Evolutionary conservation across 2,329 filamentous ascomycete genomes (phyloP).

Genomic region (Neofusicoccum kwambonambiense): DNA sequence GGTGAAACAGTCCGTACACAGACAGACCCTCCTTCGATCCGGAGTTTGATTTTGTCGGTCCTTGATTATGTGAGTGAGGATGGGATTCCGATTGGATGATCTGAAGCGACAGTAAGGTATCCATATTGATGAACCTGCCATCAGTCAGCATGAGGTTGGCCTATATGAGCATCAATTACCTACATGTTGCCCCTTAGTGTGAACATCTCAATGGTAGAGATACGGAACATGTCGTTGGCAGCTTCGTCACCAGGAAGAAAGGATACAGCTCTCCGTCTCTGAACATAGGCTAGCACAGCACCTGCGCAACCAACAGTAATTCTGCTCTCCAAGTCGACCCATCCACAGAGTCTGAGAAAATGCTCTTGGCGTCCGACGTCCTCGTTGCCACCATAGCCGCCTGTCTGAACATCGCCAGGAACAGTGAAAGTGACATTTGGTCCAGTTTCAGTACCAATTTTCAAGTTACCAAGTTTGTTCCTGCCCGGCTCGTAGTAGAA

Average conservation of each 20-base stretch:
- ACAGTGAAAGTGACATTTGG: constrained; percentile 59
- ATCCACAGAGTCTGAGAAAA: constrained; percentile 66
- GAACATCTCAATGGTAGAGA: constrained; percentile 72
- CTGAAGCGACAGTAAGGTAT: constrained; percentile 79
- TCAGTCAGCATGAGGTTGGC: constrained; percentile 5
- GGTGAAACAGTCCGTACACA: constrained; percentile 77
- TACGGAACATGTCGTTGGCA: constrained; percentile 55
- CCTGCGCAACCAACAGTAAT: constrained; percentile 80
- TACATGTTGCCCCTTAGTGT: constrained; percentile 63
- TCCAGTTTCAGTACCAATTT: constrained; percentile 49
- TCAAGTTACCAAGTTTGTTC: constrained; percentile 62
- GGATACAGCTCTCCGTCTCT: constrained; percentile 63
- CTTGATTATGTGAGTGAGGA: constrained; percentile 76
- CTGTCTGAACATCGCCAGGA: constrained; percentile 52
- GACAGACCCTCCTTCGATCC: constrained; percentile 79
- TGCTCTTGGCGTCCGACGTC: constrained; percentile 58
- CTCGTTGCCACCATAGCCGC: constrained; percentile 27
- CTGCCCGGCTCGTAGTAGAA: constrained; percentile 69
- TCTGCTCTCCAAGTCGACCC: constrained; percentile 70
- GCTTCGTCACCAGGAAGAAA: constrained; percentile 61
- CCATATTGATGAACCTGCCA: constrained; percentile 75
- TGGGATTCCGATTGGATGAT: constrained; percentile 81
- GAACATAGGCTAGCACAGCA: constrained; percentile 77
- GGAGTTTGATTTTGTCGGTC: constrained; percentile 59
- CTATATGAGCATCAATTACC: constrained; percentile 20